Conservation (phyloP, 441 rosid genomes). For the Adansonia madagascariensis region DNA sequence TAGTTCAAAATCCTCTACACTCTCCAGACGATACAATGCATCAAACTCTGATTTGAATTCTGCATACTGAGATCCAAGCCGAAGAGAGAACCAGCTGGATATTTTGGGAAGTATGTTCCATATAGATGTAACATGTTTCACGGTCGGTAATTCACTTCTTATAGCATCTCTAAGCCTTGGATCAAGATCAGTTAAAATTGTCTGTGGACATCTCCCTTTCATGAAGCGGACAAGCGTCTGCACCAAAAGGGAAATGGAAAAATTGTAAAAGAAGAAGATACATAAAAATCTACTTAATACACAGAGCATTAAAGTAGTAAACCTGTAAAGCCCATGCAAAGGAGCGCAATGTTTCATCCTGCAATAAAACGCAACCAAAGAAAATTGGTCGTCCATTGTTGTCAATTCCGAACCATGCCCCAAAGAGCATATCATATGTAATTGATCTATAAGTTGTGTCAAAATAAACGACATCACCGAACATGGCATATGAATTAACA, state of each 20-base stretch:
- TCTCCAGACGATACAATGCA: conserved; percentile 40
- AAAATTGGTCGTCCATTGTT: conserved; percentile 47
- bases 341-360: conserved; percentile 43
- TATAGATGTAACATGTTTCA: conserved; percentile 41
- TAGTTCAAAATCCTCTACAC: conserved; percentile 46
- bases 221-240: conserved; percentile 49
- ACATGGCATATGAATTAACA: conserved; percentile 38
- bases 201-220: conserved; percentile 54
- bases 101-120: conserved; percentile 42
- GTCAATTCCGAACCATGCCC: conserved; percentile 52
- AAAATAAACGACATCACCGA: conserved; percentile 47
- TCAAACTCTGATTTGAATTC: conserved; percentile 51
- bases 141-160: conserved; percentile 40
- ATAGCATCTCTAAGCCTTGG: conserved; percentile 45
- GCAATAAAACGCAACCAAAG: conserved; percentile 48
- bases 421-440: conserved; percentile 46
- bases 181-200: conserved; percentile 50
- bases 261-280: neutral
- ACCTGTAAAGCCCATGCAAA: conserved; percentile 61
- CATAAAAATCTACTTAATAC: conserved; percentile 8
- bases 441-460: conserved; percentile 50
- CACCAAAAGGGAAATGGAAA: conserved; percentile 21
- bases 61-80: conserved; percentile 44
- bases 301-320: conserved; percentile 21
- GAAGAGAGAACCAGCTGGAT: conserved; percentile 47